Base-by-base conservation (phyloP, 2,329 filamentous ascomycete species). In the Sporothrix dimorphospora region DNA sequence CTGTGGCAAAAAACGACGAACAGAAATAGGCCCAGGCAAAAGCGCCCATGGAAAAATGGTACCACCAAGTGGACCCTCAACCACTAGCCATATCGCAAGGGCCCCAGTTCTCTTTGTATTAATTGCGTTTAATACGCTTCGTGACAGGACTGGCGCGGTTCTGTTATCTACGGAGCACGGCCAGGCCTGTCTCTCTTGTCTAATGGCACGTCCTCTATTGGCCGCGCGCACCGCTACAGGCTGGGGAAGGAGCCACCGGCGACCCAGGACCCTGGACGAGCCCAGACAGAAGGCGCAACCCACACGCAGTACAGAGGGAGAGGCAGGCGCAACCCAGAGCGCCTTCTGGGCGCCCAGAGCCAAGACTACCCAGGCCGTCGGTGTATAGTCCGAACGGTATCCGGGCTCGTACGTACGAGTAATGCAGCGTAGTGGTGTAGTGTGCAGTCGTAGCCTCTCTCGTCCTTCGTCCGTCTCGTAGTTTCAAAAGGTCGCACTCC, bases 321-420 rank as follows among this genome's bases (percentile, higher is more conserved):
- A 47, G 45, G 53, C 53, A 55, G 49, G 49, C n/a, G 49, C 49
- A 51, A 51, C 49, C 49, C n/a, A 27, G 53, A n/a, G 21, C 21
- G 53, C 9, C 21, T 16, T n/a, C 11, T 45, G 38, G 38, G 12
- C 12, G 59, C 19, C 34, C 19, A n/a, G 38, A 65, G 19, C 63
- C 63, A n/a, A 21, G 21, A 30, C 21, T 12, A 16, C 42, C 42
- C 63, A 49, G 45, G 12, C 63, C 21, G 12, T 27, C 45, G 63
- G 21, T 67, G 63, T 67, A 67, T 67, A 67, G 63, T 67, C 63
- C 63, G 63, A 67, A 67, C 63, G n/a, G 42, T 51, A 49, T 65
- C 38, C 27, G 45, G 19, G 14, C 14, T n/a, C n/a, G 12, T 11
- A 45, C 42, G 30, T 38, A 40, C 57, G 57, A 61, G 57, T 40